Evolutionary conservation across 441 rosid genomes (phyloP), one percentile per base, ranked within the genome.

Genomic region (Rhodomyrtus psidioides): DNA sequence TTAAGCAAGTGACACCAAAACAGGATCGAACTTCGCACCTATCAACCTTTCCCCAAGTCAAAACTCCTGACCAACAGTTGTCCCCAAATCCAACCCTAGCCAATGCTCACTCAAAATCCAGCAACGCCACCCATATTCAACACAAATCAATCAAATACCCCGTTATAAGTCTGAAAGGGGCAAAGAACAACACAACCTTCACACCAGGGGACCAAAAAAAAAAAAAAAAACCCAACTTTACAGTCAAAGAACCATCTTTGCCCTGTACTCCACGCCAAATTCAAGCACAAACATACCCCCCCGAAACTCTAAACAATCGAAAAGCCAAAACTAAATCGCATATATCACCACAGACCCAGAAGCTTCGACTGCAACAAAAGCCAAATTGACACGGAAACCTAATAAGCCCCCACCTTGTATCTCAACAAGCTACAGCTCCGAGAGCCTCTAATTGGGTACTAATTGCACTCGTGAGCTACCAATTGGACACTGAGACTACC

Each of bases 131-230:
- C 34, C 27, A 55, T 84, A 53, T 87, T 87, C 75, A 26, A 55
- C 85, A 89, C 88, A 87, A 86, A 88, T 87, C 84, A 70, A 88
- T 83, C 60, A 82, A 60, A 55, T n/a, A 39, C n/a, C 49, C 87
- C 53, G 30, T 81, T 65, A 55, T 9, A 65, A 21, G 79, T 34
- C 79, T 26, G 49, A 70, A 54, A 83, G 56, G 83, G 57, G 84
- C 4, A 85, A 87, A 65, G 84, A 62, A 89, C 60, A 83, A 87
- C 85, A 86, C 86, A 90, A 85, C 87, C 91, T 90, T 82, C 86
- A 39, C 88, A 88, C 90, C 76, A 84, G 55, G 55, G 12, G n/a
- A n/a, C n/a, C n/a, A n/a, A n/a, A n/a, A n/a, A n/a, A 12, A 12
- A 10, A 49, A 86, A 86, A 27, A 62, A 53, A 88, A 89, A 15